Evolutionary conservation across 495 filamentous ascomycete genomes (phyloP).

Genomic region (Parmelia sp.): DNA sequence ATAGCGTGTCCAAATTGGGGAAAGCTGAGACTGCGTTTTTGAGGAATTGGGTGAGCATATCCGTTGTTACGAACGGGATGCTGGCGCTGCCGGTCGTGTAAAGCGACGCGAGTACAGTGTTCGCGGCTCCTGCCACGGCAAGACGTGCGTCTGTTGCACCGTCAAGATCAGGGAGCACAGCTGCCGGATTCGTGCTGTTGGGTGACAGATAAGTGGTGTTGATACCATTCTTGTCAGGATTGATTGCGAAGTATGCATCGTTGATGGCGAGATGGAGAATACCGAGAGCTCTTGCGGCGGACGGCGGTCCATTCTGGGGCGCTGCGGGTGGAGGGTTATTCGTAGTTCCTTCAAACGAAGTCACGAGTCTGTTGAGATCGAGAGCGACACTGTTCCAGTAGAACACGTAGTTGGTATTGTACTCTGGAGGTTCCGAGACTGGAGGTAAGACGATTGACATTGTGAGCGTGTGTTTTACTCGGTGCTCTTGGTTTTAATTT

Average conservation of each 20-base stretch:
- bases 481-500: background rate
- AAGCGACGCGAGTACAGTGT: conserved; percentile 27
- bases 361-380: conserved; percentile 28
- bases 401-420: conserved; percentile 31
- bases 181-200: conserved; percentile 14
- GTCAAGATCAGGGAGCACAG: conserved; percentile 11
- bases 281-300: conserved; percentile 25
- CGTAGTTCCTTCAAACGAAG: conserved; percentile 25
- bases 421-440: conserved; percentile 22
- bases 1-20: conserved; percentile 24
- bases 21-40: background rate
- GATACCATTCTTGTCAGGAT: conserved; percentile 18
- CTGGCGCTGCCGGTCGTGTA: conserved; percentile 13
- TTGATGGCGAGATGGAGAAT: conserved; percentile 34
- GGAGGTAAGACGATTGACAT: conserved; percentile 22
- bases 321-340: conserved; percentile 22
- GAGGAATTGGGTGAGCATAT: background rate
- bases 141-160: conserved; percentile 26
- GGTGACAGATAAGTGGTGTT: conserved; percentile 24
- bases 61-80: background rate
- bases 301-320: background rate
- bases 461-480: background rate
- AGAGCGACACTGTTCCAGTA: conserved; percentile 32
- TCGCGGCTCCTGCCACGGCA: conserved; percentile 32
- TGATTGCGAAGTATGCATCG: conserved; percentile 33